Base-by-base conservation (phyloP, 768 basidiomycete genomes). In the Amyloporia xantha region DNA sequence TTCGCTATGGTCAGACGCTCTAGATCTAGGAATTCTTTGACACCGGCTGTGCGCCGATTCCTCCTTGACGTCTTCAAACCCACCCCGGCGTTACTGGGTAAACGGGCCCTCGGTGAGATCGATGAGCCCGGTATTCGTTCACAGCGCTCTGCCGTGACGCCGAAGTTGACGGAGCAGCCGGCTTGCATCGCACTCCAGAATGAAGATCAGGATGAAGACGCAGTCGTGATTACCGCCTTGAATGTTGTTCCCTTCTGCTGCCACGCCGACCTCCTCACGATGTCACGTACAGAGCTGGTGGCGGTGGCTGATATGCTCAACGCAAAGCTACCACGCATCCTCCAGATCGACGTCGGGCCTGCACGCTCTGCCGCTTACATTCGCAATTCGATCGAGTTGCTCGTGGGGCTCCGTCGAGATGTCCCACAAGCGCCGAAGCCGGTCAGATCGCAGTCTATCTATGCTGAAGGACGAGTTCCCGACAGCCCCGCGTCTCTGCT, bases 201-300 rank as follows among this genome's bases (percentile, higher is more conserved):
- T 49, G 77, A 82, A 49, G 73, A 75, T 50, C 58, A 62, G 13
- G 64, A 74, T 2, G 73, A 75, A 44, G 75, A 80, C 54, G 78
- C 76, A 6, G 67, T 86, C 36, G 70, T 86, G 33, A 77, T 86
- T 61, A 85, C 81, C 0, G 72, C 83, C 5, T 70, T 87, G 11
- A 67, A 73, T 36, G 63, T 62, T 20, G 67, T 75, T 9, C 84
- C 84, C 0, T 88, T 86, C 66, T 83, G 81, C 64, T 85, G 82
- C 62, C 83, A 88, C 59, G 82, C 84, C 51, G 84, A 88, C 54
- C 72, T 86, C 36, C 58, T 85, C 47, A 72, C 75, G 1, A 86
- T 88, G 85, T 56, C 74, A 3, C 77, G 76, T 36, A 39, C 62
- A 1, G 68, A 77, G 50, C 76, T 88, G 38, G 59, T 79, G 40